Conservation (phyloP, 2,329 filamentous ascomycete genomes). For the Arthroderma uncinatum region DNA sequence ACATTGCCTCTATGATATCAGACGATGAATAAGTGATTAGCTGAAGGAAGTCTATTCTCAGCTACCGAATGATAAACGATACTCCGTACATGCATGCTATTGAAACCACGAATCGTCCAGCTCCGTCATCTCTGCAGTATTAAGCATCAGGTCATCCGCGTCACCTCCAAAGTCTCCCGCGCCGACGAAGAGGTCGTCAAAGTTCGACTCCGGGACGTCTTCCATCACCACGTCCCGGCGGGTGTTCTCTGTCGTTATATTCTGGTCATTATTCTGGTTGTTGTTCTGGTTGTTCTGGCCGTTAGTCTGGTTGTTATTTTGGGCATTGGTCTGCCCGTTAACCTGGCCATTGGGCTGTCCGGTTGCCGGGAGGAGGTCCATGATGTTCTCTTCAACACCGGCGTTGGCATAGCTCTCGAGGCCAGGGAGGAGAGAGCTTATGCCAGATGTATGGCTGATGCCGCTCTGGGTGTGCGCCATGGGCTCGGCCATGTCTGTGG, state of each 20-base stretch:
- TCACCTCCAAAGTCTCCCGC: constrained; percentile 28
- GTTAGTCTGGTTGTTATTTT: not conserved
- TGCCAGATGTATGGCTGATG: constrained; percentile 12
- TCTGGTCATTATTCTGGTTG: constrained; percentile 1
- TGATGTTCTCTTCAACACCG: constrained; percentile 28
- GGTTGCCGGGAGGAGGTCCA: constrained; percentile 24
- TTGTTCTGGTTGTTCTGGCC: not conserved
- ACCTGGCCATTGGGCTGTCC: not conserved
- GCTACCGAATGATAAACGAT: no score
- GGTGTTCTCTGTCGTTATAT: constrained; percentile 12
- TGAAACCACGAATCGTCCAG: constrained; percentile 33
- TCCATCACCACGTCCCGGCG: constrained; percentile 17
- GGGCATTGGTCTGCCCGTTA: not conserved
- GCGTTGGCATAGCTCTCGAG: constrained; percentile 26
- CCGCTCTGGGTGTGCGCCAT: constrained; percentile 13
- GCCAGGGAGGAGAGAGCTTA: constrained; percentile 23
- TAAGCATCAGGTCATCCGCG: constrained; percentile 28
- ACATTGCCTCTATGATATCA: not conserved
- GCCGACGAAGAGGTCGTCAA: constrained; percentile 37
- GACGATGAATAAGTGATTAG: not conserved
- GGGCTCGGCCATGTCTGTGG: constrained; percentile 6
- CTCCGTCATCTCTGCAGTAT: constrained; percentile 31
- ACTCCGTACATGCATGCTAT: not conserved
- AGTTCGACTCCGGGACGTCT: constrained; percentile 32
- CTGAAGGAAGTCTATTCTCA: not conserved